Conservation (phyloP, 257 asterid genomes). For the Linderniella brevidens region DNA sequence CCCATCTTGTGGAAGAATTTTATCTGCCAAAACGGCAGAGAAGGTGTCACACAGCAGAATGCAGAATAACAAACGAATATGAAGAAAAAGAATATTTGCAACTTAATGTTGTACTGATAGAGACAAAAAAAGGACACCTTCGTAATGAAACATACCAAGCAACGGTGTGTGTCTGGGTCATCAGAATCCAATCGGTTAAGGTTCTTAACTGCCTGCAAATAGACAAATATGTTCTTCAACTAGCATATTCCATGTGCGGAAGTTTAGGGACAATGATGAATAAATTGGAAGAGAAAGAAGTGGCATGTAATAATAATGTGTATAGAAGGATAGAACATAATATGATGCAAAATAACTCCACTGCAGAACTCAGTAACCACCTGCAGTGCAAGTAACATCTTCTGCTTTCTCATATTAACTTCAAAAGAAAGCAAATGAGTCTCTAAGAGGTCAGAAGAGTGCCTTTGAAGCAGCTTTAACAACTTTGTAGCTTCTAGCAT, state of each 20-base stretch:
- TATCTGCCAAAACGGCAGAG: constrained; percentile 30
- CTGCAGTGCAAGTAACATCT: constrained; percentile 73
- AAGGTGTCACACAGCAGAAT: too few relatives aligned
- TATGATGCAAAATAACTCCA: too few relatives aligned
- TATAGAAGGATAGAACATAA: background rate
- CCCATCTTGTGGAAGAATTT: constrained; percentile 69
- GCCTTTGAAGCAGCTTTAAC: constrained; percentile 86
- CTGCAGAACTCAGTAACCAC: constrained; percentile 18
- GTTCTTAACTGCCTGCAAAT: constrained; percentile 72
- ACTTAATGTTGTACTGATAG: background rate
- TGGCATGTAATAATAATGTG: constrained; percentile 2
- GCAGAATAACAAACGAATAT: too few relatives aligned
- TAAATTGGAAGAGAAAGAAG: constrained; percentile 2
- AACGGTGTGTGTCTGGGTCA: constrained; percentile 66
- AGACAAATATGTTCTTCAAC: constrained; percentile 10
- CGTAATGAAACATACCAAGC: constrained; percentile 50
- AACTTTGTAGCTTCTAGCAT: constrained; percentile 81
- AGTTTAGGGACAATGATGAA: constrained; percentile 1
- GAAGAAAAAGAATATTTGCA: too few relatives aligned
- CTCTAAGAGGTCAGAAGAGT: constrained; percentile 66
- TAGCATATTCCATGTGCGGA: constrained; percentile 9
- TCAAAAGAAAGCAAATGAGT: constrained; percentile 84
- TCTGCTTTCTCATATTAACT: constrained; percentile 82
- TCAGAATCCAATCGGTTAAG: constrained; percentile 59
- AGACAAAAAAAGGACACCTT: constrained; percentile 3